A percentile compares a stretch with the other conserved stretches of the same genome.
phyloP scores from a whole-genome alignment of 2,329 filamentous ascomycete species.

The Aspergillus sp. region DNA sequence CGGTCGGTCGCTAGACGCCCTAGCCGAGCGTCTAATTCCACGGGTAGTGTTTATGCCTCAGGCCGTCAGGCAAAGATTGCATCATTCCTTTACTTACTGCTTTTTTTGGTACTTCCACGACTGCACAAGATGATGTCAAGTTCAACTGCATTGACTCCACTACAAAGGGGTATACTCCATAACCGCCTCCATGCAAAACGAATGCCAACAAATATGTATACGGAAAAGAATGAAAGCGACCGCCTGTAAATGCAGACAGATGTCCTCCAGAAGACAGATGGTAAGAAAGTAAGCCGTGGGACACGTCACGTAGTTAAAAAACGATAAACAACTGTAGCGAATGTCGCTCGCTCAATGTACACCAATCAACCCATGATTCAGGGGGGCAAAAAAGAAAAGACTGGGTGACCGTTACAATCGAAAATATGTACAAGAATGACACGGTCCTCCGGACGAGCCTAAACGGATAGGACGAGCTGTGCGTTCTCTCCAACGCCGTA shows the following conservation, averaged over 20 bases:
- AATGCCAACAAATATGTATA: constrained; percentile 17
- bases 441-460: constrained; percentile 20
- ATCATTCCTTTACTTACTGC: constrained; percentile 2
- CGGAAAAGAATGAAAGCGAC: constrained; percentile 16
- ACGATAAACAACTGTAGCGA: constrained; percentile 21
- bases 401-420: constrained; percentile 15
- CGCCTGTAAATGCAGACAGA: constrained; percentile 29
- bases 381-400: constrained; percentile 15
- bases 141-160: constrained; percentile 4
- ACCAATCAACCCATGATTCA: constrained; percentile 9
- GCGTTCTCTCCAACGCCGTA: constrained; percentile 54
- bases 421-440: constrained; percentile 29
- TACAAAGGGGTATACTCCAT: constrained; percentile 34
- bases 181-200: constrained; percentile 29
- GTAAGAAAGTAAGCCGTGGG: constrained; percentile 22
- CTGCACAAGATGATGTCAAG: too few relatives aligned
- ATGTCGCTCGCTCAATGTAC: constrained; percentile 26
- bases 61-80: constrained; percentile 8
- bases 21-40: constrained; percentile 20
- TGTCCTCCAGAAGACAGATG: constrained; percentile 15
- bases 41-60: not conserved
- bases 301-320: constrained; percentile 28
- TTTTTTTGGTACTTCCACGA: not conserved
- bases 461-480: constrained; percentile 73
- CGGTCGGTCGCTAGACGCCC: constrained; percentile 17